Conservation (phyloP, 2,329 filamentous ascomycete species). For the Parastagonospora nodorum region DNA sequence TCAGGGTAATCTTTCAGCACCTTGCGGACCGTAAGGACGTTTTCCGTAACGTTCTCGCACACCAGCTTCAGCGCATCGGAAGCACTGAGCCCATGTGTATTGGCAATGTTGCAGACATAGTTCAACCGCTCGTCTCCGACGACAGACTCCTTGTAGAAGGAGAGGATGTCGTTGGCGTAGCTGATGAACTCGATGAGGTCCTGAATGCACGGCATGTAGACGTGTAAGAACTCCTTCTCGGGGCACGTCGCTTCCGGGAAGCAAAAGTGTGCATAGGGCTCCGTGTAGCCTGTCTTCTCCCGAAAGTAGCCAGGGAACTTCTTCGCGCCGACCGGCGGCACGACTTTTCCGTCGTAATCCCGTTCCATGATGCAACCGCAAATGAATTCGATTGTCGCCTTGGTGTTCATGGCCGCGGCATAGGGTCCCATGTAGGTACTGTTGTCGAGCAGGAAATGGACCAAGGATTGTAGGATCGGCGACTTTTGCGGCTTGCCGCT, state of each 20-base stretch:
- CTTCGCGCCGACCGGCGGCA: slow-evolving; percentile 12
- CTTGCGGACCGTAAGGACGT: slow-evolving; percentile 4
- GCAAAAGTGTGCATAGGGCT: slow-evolving; percentile 18
- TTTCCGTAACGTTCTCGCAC: background rate
- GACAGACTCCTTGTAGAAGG: slow-evolving; percentile 17
- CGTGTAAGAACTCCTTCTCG: slow-evolving; percentile 14
- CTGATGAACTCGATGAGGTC: slow-evolving; percentile 20
- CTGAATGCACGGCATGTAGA: slow-evolving; percentile 19
- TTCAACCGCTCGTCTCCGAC: slow-evolving; percentile 13
- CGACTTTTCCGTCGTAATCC: slow-evolving; percentile 14
- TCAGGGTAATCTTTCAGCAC: slow-evolving; percentile 13
- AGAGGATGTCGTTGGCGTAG: slow-evolving; percentile 18
- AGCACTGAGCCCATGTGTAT: slow-evolving; percentile 12
- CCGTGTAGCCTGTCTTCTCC: slow-evolving; percentile 16
- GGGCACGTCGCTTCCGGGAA: slow-evolving; percentile 15
- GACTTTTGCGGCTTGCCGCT: slow-evolving; percentile 15
- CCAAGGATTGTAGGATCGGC: slow-evolving; percentile 16
- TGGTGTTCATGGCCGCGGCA: slow-evolving; percentile 16
- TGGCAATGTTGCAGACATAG: slow-evolving; percentile 18
- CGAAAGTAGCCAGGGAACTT: slow-evolving; percentile 17
- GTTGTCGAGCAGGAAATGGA: slow-evolving; percentile 8
- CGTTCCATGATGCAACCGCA: slow-evolving; percentile 17
- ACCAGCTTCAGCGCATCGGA: slow-evolving; percentile 6
- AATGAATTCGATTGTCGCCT: slow-evolving; percentile 17
- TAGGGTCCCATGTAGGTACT: slow-evolving; percentile 9